These are phyloP conservation scores for Collybiopsis luxurians DNA, from an alignment of 768 basidiomycete genomes.

Conservation along the genomic window DNA sequence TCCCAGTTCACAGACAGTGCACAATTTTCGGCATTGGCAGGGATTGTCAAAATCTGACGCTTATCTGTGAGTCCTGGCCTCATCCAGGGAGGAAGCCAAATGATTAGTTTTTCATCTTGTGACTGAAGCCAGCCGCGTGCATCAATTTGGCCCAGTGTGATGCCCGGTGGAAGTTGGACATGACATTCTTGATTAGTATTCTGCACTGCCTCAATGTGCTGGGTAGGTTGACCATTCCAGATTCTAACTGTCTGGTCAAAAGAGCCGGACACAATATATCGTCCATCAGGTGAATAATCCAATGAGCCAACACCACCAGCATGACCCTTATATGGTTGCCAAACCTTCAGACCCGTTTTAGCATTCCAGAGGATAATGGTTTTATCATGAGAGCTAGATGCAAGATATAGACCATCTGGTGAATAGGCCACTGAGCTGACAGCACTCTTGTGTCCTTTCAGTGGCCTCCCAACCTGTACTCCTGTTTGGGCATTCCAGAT, in stretches of 20 bases:
- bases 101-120: not conserved
- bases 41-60: not conserved
- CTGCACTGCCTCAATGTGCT: no score
- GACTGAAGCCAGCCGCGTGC: not conserved
- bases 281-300: not conserved
- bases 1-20: not conserved
- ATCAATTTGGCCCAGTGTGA: not conserved
- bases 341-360: constrained; percentile 2
- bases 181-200: no score
- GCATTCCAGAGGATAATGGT: constrained; percentile 25
- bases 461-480: not conserved
- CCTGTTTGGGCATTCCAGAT: constrained; percentile 25
- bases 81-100: no score
- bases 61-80: not conserved
- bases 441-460: constrained; percentile 14
- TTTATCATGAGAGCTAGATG: constrained; percentile 20
- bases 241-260: not conserved
- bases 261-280: not conserved
- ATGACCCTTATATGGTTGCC: not conserved
- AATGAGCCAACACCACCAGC: not conserved
- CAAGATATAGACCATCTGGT: constrained; percentile 18
- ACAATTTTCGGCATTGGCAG: not conserved
- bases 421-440: constrained; percentile 19
- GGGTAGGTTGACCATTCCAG: not conserved
- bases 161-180: no score